phyloP scores from a whole-genome alignment of 169 alveolate species.

The Perkinsus olseni region DNA sequence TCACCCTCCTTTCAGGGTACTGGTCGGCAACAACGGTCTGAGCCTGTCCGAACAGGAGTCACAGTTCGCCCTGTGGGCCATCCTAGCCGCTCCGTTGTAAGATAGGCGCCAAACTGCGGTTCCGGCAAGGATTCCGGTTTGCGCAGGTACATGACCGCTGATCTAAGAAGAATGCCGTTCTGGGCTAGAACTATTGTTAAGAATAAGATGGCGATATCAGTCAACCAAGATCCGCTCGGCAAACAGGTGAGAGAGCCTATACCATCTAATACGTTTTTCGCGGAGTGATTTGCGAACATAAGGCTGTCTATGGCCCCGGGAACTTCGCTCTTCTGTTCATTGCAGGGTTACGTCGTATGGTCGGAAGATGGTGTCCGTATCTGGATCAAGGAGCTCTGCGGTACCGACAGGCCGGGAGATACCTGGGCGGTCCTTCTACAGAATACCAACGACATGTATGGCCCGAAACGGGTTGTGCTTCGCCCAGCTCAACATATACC shows the following conservation, averaged over 20 bases:
- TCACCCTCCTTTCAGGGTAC: no score
- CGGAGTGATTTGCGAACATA: no score
- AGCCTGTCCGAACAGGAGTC: constrained; percentile 42
- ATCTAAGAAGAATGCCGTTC: constrained; percentile 36
- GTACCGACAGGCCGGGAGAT: background rate
- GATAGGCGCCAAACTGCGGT: no score
- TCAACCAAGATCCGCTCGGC: constrained; percentile 59
- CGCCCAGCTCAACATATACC: background rate
- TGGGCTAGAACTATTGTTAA: constrained; percentile 38
- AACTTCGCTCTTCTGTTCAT: background rate
- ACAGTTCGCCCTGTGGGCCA: constrained; percentile 64
- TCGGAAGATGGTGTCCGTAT: background rate
- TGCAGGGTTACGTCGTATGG: background rate
- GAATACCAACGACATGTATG: background rate
- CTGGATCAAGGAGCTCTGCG: background rate
- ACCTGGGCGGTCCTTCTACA: background rate
- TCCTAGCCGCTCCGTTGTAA: constrained; percentile 58
- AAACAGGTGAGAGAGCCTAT: constrained; percentile 22
- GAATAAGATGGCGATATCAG: constrained; percentile 51
- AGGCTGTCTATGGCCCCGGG: no score
- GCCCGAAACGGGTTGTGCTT: background rate
- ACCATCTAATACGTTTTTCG: no score
- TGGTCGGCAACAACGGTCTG: constrained; percentile 63
- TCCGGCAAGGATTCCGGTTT: no score
- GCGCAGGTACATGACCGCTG: constrained; percentile 14